Evolutionary conservation across 495 filamentous ascomycete genomes (phyloP), one percentile per base, ranked within the genome.

Genomic region (Podospora pseudocomata): DNA sequence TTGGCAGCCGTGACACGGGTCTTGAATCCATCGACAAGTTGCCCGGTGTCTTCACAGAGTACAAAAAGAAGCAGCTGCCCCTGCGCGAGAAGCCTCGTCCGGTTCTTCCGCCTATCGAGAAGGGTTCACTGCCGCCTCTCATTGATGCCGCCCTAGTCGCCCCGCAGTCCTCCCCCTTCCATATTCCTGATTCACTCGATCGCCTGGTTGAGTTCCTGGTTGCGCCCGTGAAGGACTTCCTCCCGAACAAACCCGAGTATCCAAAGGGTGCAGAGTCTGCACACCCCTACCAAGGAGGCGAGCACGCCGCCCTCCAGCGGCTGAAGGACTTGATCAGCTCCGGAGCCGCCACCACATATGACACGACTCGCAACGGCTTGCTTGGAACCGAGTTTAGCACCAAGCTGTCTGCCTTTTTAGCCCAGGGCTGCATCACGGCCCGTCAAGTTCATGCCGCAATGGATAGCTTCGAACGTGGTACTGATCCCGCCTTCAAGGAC

Each of bases 271-370:
- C 82, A 2, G 76, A 75, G 49, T 88, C 84, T 5, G 87, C 86
- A 0, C 86, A 89, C 71, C 88, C 89, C 3, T 91, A 91, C 76
- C 70, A 72, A 23, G 90, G 90, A n/a, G 90, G 90, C 20, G 88
- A 90, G 70, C 81, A 77, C 26, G 59, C 76, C 28, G 90, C 80
- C 1, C 81, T 82, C 4, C 66, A 82, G 1, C 84, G 90, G 6
- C 72, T 92, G 27, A 66, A 75, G n/a, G 78, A 89, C 65, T 78
- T 92, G 23, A 78, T 92, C 44, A 74, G 76, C 28, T 85, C 82
- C 6, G 88, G 86, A n/a, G 77, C 77, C 19, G 84, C 87, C 71
- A 81, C 81, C 5, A 75, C 70, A 27, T 92, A 92, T 76, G 89
- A 91, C 76, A 80, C 81, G 44, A 90, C 88, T 7, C 84, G 89